A percentile compares a stretch with the other conserved stretches of the same genome.
These are phyloP conservation scores for Fraxinus angustifolia DNA, from an alignment of 305 asterid genomes.

Conservation along the genomic window DNA sequence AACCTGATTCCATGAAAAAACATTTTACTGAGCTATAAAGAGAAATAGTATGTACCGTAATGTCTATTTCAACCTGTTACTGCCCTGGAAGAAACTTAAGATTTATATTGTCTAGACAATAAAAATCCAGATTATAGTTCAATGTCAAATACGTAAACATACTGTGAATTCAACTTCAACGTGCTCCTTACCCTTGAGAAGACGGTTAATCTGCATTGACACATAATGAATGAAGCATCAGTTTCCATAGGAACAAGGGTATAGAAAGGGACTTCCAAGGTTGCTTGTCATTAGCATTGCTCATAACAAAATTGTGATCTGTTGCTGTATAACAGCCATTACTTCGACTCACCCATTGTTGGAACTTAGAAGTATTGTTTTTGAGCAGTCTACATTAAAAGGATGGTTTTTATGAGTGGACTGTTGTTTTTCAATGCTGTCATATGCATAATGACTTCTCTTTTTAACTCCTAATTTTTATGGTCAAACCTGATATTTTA, in stretches of 20 bases:
- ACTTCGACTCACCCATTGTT: not conserved
- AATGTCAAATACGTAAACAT: conserved; percentile 30
- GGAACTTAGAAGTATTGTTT: not conserved
- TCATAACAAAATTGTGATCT: not conserved
- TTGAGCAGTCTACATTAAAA: not conserved
- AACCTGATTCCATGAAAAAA: conserved; percentile 38
- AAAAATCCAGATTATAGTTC: conserved; percentile 2
- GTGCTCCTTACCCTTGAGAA: conserved; percentile 64
- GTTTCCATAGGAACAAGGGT: conserved; percentile 15
- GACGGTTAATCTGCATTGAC: conserved; percentile 50
- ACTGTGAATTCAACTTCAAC: conserved; percentile 69
- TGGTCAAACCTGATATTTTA: not conserved
- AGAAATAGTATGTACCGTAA: not conserved
- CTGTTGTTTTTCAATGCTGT: not conserved
- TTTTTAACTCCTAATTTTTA: not conserved
- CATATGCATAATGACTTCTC: not conserved
- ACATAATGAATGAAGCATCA: conserved; percentile 20
- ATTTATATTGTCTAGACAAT: not conserved
- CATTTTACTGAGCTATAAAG: not conserved
- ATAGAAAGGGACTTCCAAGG: conserved; percentile 13
- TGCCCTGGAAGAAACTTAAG: conserved; percentile 2
- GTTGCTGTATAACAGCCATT: not conserved
- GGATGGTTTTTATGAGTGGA: not conserved
- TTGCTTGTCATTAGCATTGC: not conserved
- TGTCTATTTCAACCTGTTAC: conserved; percentile 4